These are phyloP conservation scores for Dorcoceras hygrometricum DNA, from an alignment of 257 asterid genomes.

Conservation along the genomic window DNA sequence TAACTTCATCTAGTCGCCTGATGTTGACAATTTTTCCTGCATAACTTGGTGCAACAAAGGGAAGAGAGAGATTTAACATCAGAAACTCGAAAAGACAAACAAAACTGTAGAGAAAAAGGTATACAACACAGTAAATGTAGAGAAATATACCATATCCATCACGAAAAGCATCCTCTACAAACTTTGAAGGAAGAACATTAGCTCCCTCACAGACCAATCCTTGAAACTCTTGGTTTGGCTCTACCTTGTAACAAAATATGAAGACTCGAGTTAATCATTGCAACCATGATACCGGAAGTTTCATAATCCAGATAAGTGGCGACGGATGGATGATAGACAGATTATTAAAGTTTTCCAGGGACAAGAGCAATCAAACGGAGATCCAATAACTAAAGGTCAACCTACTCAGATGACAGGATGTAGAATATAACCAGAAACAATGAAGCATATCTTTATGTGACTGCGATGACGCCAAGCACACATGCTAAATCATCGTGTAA, in stretches of 20 bases:
- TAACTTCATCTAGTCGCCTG: conserved; percentile 79
- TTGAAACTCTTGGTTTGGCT: conserved; percentile 97
- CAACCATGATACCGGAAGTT: conserved; percentile 15
- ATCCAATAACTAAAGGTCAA: not conserved
- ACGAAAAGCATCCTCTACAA: conserved; percentile 88
- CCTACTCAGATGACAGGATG: not conserved
- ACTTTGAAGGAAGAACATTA: conserved; percentile 85
- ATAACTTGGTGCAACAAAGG: conserved; percentile 50
- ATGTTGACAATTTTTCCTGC: conserved; percentile 97
- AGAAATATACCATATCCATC: conserved; percentile 82
- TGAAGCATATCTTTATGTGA: not conserved
- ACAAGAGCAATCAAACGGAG: not conserved
- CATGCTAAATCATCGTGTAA: not conserved
- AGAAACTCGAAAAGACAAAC: conserved; percentile 30
- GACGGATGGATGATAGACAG: not conserved
- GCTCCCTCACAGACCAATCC: conserved; percentile 99
- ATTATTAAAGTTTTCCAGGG: not conserved
- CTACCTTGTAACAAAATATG: conserved; percentile 80
- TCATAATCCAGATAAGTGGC: conserved; percentile 11
- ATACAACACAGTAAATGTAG: conserved; percentile 18
- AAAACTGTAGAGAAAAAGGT: conserved; percentile 1
- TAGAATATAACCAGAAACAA: not conserved
- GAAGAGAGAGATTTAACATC: conserved; percentile 39
- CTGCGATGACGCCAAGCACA: not conserved
- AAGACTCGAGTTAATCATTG: conserved; percentile 29